phyloP scores from a whole-genome alignment of 2,329 filamentous ascomycete genomes.

The Xylaria polymorpha region DNA sequence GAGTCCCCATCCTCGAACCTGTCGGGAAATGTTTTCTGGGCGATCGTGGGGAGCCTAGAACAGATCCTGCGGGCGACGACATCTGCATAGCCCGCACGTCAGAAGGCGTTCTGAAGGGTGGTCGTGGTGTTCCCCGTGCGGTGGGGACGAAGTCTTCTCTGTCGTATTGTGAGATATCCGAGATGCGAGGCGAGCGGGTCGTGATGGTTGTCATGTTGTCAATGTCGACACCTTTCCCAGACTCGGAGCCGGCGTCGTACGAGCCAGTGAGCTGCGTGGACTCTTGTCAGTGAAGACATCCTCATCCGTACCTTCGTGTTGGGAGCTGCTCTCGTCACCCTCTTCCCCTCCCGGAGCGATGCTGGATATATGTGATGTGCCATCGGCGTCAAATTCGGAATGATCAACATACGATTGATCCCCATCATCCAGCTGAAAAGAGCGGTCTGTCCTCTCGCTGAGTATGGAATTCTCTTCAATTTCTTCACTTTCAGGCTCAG shows the following conservation, averaged over 20 bases:
- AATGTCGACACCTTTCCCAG: constrained; percentile 43
- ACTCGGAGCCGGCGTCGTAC: constrained; percentile 53
- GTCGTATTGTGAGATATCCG: constrained; percentile 62
- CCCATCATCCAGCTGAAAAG: constrained; percentile 43
- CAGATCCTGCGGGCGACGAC: constrained; percentile 71
- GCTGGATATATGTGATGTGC: constrained; percentile 13
- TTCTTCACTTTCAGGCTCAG: constrained; percentile 44
- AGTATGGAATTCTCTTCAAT: constrained; percentile 49
- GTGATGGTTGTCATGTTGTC: constrained; percentile 51
- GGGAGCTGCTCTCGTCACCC: constrained; percentile 61
- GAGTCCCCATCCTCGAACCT: constrained; percentile 68
- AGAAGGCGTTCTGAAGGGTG: constrained; percentile 75
- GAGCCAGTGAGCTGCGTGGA: constrained; percentile 67
- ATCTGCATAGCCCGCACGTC: constrained; percentile 78
- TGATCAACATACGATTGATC: constrained; percentile 47
- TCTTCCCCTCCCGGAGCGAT: constrained; percentile 43
- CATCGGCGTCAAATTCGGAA: constrained; percentile 40
- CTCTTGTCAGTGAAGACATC: constrained; percentile 70
- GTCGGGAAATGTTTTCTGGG: constrained; percentile 62
- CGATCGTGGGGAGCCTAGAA: constrained; percentile 64
- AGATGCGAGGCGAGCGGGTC: constrained; percentile 58
- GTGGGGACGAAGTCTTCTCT: constrained; percentile 64
- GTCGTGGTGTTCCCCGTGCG: constrained; percentile 68
- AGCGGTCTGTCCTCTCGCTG: constrained; percentile 49
- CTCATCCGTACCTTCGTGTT: constrained; percentile 62